Conservation (phyloP, 192 early-diverging fungal genomes). For the Phycomyces nitens region DNA sequence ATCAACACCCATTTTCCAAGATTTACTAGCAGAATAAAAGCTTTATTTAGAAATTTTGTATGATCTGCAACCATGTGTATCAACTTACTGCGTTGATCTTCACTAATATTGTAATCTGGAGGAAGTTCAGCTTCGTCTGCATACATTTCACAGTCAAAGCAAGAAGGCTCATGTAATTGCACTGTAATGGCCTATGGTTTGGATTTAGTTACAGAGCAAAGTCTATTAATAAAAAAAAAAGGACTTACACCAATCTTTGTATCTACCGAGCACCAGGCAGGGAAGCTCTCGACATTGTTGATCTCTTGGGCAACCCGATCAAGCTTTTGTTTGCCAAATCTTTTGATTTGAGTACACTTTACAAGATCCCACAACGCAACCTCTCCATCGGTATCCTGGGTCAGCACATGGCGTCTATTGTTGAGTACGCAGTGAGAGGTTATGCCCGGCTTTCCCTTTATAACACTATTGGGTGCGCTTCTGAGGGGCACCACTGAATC, state of each 20-base stretch:
- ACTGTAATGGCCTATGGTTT: conserved; percentile 66
- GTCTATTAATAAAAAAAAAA: neutral
- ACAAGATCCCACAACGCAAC: conserved; percentile 89
- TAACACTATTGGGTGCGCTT: conserved; percentile 32
- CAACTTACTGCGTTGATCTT: conserved; percentile 68
- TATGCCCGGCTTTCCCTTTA: conserved; percentile 60
- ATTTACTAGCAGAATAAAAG: conserved; percentile 52
- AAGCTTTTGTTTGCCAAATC: conserved; percentile 48
- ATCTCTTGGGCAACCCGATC: conserved; percentile 53
- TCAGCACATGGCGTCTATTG: conserved; percentile 81
- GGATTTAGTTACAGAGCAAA: conserved; percentile 4
- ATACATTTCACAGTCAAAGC: conserved; percentile 90
- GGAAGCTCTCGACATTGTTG: conserved; percentile 72
- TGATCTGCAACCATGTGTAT: neutral
- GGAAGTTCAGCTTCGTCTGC: conserved; percentile 68
- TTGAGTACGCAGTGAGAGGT: conserved; percentile 71
- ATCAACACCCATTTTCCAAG: conserved; percentile 82
- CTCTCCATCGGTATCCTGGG: conserved; percentile 73
- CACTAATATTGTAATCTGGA: conserved; percentile 46
- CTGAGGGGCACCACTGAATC: conserved; percentile 30
- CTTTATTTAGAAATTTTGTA: neutral
- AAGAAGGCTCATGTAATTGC: conserved; percentile 76
- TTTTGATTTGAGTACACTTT: conserved; percentile 56
- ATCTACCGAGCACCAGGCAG: conserved; percentile 91
- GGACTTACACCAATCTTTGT: conserved; percentile 77